Evolutionary conservation across 306 rosid genomes (phyloP), one percentile per base, ranked within the genome.

Genomic region (Glycine tomentella): DNA sequence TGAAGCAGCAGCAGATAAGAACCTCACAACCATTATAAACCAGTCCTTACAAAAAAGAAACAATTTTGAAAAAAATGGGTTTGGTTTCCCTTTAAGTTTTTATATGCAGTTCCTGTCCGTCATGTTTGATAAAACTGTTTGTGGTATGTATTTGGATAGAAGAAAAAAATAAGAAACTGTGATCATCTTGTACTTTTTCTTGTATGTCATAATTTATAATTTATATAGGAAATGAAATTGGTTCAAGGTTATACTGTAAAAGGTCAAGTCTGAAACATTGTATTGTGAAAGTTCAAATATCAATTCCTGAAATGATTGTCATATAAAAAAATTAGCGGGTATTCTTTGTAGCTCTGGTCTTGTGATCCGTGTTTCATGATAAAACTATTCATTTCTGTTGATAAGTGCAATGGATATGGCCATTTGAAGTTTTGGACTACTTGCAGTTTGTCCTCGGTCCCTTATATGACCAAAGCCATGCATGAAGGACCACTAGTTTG

Each of bases 241-340:
- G 89, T 91, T 90, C 87, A 80, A 85, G 89, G 81, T 82, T 90
- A 91, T 92, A 95, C 97, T 91, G 99, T 95, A 91, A 83, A 91
- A 91, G 88, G 80, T 87, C 71, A 50, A 88, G 79, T 87, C 80
- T 81, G 64, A 86, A 79, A 84, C 87, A 83, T 89, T 81, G 91
- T 87, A 88, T 83, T 89, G 93, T 92, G 93, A 86, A 34, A 90
- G 92, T 84, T 87, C 90, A 85, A 58, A 80, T 82, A 77, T 86
- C 71, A 80, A 70, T 85, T 88, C 64, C 84, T 80, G 81, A 81
- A 78, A 86, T 84, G 88, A 85, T 87, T 92, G 90, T 87, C 83
- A 61, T 87, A 82, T 87, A 85, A 63, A 25, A 25, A 25, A 25
- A 66, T 83, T 71, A 55, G 62, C 50, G 20, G 79, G 14, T 46